Evolutionary conservation across 2,329 filamentous ascomycete species (phyloP), one percentile per base, ranked within the genome.

Genomic region (Furcasterigmium furcatum): DNA sequence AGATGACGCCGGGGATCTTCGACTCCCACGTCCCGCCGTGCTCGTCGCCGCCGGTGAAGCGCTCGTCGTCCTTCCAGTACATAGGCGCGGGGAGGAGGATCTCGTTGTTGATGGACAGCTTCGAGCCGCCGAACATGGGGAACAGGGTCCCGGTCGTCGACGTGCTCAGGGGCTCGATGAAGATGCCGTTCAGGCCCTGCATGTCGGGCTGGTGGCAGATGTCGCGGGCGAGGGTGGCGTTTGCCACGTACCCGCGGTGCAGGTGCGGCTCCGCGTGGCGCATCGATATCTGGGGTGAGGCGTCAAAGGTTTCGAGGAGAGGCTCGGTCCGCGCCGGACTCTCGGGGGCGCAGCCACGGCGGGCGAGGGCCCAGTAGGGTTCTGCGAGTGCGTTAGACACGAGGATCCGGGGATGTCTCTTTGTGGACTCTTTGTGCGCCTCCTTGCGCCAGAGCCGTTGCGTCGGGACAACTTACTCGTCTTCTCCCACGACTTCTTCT

Each of bases 31-130:
- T 57, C 1, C 71, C 59, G 36, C 80, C 80, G 22, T 75, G 73
- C 20, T 75, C 65, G n/a, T 67, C 65, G 25, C 73, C 72, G 29
- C 80, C 82, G 1, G 73, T 77, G 58, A 86, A 87, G 2, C 81
- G 73, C 40, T 79, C 74, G 44, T 86, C 80, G 16, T 78, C 73
- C 47, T 73, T 73, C 74, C 81, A 85, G 62, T 87, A 87, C 75
- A 86, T 85, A 41, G 82, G 80, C 1, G 84, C 81, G 0, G 84
- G 84, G 14, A 87, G 76, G 13, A 87, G 70, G 49, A 87, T 86
- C 52, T 87, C 84, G 57, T 84, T 87, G 67, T 87, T 87, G 51
- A 84, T 76, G 16, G 76, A 74, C 30, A 86, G 69, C 58, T 87
- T 87, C 63, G 82, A 86, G 48, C 84, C 84, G 36, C 82, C 79